Conservation (phyloP, 495 filamentous ascomycete species). For the Bryoglossum gracile region DNA sequence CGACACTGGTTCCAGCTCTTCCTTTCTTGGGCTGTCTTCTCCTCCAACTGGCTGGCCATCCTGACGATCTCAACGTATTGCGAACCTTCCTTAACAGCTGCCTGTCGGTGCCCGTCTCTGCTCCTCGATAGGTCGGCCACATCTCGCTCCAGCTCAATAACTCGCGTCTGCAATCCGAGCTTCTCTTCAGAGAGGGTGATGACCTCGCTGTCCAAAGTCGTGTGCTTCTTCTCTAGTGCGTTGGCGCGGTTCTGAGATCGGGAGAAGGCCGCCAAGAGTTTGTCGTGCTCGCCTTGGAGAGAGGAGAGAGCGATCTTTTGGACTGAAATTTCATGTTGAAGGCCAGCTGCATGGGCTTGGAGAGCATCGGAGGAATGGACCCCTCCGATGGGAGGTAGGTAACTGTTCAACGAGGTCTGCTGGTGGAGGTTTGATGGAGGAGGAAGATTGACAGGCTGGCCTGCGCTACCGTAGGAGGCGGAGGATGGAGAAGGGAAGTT, state of each 20-base stretch:
- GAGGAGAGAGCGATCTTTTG: slow-evolving; percentile 41
- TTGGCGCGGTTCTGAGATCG: slow-evolving; percentile 36
- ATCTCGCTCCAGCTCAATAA: slow-evolving; percentile 32
- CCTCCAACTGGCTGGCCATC: slow-evolving; percentile 36
- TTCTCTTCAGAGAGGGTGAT: slow-evolving; percentile 39
- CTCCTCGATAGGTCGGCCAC: slow-evolving; percentile 34
- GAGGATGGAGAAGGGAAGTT: slow-evolving; percentile 21
- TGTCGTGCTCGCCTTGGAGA: slow-evolving; percentile 39
- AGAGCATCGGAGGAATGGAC: slow-evolving; percentile 26
- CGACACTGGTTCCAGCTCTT: slow-evolving; percentile 34
- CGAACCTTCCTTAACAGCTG: slow-evolving; percentile 29
- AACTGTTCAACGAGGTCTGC: slow-evolving; percentile 4
- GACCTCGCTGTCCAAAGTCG: slow-evolving; percentile 39
- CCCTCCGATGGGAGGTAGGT: slow-evolving; percentile 17
- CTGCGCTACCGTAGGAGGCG: slow-evolving; percentile 10
- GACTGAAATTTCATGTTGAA: slow-evolving; percentile 43
- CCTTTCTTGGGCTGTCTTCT: slow-evolving; percentile 31
- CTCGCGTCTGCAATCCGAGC: slow-evolving; percentile 32
- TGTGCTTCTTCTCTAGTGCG: slow-evolving; percentile 40
- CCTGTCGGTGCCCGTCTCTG: slow-evolving; percentile 33
- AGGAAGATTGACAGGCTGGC: slow-evolving; percentile 12
- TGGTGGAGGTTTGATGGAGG: slow-evolving; percentile 8
- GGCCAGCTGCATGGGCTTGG: slow-evolving; percentile 34
- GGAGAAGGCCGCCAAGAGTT: slow-evolving; percentile 37
- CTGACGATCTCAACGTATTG: slow-evolving; percentile 43